Evolutionary conservation across 2,329 filamentous ascomycete species (phyloP).

Genomic region (Raffaelea ambrosiae): DNA sequence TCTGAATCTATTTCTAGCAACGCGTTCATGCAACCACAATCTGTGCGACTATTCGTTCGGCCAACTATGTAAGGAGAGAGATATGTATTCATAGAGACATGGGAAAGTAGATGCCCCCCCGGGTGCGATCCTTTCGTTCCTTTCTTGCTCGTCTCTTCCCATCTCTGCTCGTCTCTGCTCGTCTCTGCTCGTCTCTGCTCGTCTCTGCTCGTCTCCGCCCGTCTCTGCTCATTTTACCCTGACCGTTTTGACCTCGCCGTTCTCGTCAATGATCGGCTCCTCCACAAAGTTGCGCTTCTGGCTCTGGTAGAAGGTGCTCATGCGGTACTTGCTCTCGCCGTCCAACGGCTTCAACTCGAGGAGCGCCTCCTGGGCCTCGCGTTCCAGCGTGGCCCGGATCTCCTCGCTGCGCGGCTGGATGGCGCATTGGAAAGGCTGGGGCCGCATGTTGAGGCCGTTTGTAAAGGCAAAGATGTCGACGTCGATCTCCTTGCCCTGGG

Average conservation of each 20-base stretch:
- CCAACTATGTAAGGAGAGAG: no score
- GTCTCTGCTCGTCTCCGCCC: no score
- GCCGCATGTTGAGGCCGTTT: conserved; percentile 51
- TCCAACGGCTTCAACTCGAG: conserved; percentile 41
- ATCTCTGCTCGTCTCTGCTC: no score
- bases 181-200: no score
- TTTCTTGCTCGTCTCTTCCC: no score
- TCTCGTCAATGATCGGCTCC: conserved; percentile 19
- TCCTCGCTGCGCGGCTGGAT: conserved; percentile 40
- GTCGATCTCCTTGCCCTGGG: conserved; percentile 30
- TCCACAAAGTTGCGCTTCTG: conserved; percentile 16
- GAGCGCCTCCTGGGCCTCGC: conserved; percentile 44
- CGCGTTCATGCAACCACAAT: no score
- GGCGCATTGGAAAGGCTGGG: conserved; percentile 44
- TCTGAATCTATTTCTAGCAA: no score
- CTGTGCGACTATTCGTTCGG: no score
- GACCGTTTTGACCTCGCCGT: conserved; percentile 17
- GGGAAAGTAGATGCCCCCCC: no score
- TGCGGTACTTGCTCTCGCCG: conserved; percentile 48
- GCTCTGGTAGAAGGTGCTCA: conserved; percentile 41
- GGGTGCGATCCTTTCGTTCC: no score
- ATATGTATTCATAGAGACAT: no score
- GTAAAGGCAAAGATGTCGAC: conserved; percentile 47
- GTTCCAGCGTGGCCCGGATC: conserved; percentile 39
- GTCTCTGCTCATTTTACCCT: conserved; percentile 13